Base-by-base conservation (phyloP, 352 stramenopile species). In the Phytophthora pisi region DNA sequence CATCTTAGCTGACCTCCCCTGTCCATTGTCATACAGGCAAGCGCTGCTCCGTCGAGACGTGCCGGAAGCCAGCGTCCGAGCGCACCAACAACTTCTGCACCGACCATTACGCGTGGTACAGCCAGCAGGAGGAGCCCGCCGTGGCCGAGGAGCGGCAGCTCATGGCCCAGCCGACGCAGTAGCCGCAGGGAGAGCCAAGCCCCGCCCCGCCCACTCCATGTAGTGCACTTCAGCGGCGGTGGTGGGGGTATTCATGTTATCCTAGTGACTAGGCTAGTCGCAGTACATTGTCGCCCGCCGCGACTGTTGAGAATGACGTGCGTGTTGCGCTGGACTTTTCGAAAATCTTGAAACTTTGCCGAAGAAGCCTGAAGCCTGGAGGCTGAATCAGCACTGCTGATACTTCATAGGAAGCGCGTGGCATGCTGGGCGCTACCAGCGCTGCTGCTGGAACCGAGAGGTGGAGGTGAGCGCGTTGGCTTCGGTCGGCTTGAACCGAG, bases 51-150 rank as follows among this genome's bases (percentile, higher is more conserved):
- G 55, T 82, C 18, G 68, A 81, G 13, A 69, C 50, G 28, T 88
- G 79, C 52, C 66, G 73, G 23, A 86, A 85, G 58, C 81, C 77
- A 28, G 56, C 56, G 26, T 82, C 73, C 31, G 56, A 82, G 57
- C 72, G 73, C 16, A 84, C 70, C n/a, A 73, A 84, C 62, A 79
- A 86, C 51, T 79, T 67, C n/a, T 86, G 78, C 57, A 56, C 53
- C 5, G 74, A 79, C 28, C 78, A 86, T 58, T 80, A 66, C 51
- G 52, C 59, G 31, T 75, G 66, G 68, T 60, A 55, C 50, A 49
- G 43, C 20, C 61, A 67, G 53, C 63, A 68, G 24, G 67, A 70
- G 34, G 36, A 55, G 16, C 3, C 8, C 20, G 51, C 23, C 1
- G 23, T 15, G 16, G 36, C 24, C 13, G 51, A 66, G 38, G 42